Base-by-base conservation (phyloP, 139 green algal genomes). In the Chlorokybus atmophyticus region DNA sequence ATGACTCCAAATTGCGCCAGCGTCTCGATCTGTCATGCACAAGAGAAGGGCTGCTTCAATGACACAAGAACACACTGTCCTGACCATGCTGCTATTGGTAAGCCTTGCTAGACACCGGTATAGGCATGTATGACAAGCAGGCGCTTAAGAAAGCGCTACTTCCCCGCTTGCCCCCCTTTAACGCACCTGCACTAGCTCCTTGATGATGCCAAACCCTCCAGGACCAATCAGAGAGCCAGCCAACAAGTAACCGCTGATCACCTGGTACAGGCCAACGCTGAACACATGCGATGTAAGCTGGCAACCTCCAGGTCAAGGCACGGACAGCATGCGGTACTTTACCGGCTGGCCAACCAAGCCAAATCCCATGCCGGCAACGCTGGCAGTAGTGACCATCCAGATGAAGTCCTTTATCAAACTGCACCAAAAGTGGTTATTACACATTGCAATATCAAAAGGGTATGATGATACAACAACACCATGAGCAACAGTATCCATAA, bases 1-100 rank as follows among this genome's bases (percentile, higher is more conserved):
- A 90, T 76, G 48, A 97, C 87, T 1, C 90, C 90, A 40, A 97
- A 73, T 74, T 97, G 90, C 19, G 90, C 83, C 28, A 97, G 54
- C 1, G 82, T 90, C 73, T 97, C 85, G 4, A 79, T 69, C 49
- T 76, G 66, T 17, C 55, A n/a, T n/a, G n/a, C n/a, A n/a, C n/a
- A n/a, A n/a, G n/a, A n/a, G n/a, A n/a, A n/a, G n/a, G n/a, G n/a
- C n/a, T n/a, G n/a, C n/a, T n/a, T n/a, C n/a, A n/a, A n/a, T n/a
- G n/a, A n/a, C n/a, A n/a, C n/a, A n/a, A n/a, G n/a, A n/a, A n/a
- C n/a, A n/a, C n/a, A n/a, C n/a, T n/a, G n/a, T n/a, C n/a, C n/a
- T n/a, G n/a, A n/a, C n/a, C n/a, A n/a, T n/a, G n/a, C n/a, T n/a
- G n/a, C n/a, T n/a, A n/a, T n/a, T n/a, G n/a, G n/a, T n/a, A n/a